A percentile compares a stretch with the other conserved stretches of the same genome.
Evolutionary conservation across 192 early-diverging fungal species (phyloP).

Genomic region (Podila verticillata): DNA sequence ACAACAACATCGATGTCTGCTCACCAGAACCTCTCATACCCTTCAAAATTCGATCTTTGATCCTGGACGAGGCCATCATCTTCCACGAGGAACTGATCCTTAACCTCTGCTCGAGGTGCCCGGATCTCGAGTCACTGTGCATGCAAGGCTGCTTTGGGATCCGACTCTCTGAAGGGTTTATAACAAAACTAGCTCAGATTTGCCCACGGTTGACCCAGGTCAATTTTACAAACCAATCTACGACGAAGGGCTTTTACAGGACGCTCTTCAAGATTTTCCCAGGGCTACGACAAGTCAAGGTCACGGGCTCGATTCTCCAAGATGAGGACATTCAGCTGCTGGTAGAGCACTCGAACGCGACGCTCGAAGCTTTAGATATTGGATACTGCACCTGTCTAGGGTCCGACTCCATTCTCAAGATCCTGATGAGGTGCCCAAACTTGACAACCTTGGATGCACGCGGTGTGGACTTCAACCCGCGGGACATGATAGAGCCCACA

Average conservation of each 20-base stretch:
- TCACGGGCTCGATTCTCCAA: not conserved
- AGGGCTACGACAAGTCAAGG: constrained; percentile 8
- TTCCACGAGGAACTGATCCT: constrained; percentile 33
- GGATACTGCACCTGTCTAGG: constrained; percentile 16
- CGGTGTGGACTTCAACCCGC: constrained; percentile 36
- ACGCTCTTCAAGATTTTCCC: constrained; percentile 18
- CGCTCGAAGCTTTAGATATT: constrained; percentile 16
- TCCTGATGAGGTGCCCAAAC: constrained; percentile 12
- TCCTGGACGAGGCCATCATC: constrained; percentile 24
- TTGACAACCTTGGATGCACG: constrained; percentile 16
- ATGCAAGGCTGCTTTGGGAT: constrained; percentile 43
- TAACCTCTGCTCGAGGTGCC: constrained; percentile 28
- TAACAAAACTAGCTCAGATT: not conserved
- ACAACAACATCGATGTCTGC: not conserved
- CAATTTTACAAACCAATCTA: constrained; percentile 26
- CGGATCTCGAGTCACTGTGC: constrained; percentile 13
- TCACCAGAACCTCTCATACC: not conserved
- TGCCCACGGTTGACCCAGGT: constrained; percentile 10
- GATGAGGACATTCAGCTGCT: constrained; percentile 15
- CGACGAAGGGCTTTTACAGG: constrained; percentile 16
- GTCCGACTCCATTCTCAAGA: constrained; percentile 15
- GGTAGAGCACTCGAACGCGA: constrained; percentile 4
- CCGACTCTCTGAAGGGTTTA: constrained; percentile 20
- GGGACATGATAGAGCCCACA: constrained; percentile 33
- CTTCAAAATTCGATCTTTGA: constrained; percentile 24